Evolutionary conservation across 2,329 filamentous ascomycete genomes (phyloP).

Genomic region (Rutstroemia sp.): DNA sequence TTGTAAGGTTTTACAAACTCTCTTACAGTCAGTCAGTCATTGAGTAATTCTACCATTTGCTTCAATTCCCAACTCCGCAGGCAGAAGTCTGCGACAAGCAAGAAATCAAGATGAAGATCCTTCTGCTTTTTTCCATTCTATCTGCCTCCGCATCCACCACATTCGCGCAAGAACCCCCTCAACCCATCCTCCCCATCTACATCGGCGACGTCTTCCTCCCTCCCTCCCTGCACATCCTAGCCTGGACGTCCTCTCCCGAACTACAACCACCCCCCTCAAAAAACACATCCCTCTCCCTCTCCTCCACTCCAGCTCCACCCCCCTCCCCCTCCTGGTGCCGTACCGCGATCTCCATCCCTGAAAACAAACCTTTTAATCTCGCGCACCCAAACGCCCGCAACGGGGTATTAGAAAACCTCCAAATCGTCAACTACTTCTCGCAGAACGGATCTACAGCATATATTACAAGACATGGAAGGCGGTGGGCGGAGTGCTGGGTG

Average conservation of each 20-base stretch:
- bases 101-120: too few species aligned
- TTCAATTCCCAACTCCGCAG: too few species aligned
- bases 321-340: constrained; percentile 22
- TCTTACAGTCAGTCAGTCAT: too few species aligned
- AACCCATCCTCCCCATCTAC: constrained; percentile 21
- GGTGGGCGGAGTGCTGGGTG: constrained; percentile 21
- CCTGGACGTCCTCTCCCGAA: constrained; percentile 19
- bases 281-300: background rate
- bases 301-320: background rate
- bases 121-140: constrained; percentile 1
- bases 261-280: background rate
- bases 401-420: constrained; percentile 13
- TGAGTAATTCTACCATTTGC: too few species aligned
- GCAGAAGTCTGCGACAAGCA: too few species aligned
- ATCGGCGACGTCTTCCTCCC: constrained; percentile 26
- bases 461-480: constrained; percentile 17
- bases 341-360: constrained; percentile 14
- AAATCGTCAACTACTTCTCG: constrained; percentile 22
- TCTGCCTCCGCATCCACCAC: background rate
- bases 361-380: constrained; percentile 15
- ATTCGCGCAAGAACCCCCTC: background rate
- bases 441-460: constrained; percentile 12
- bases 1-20: too few species aligned
- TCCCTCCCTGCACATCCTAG: constrained; percentile 23
- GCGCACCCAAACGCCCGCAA: constrained; percentile 4